A percentile compares a stretch with the other conserved stretches of the same genome.
phyloP scores from a whole-genome alignment of 768 basidiomycete species.

The Boletus tylopilopsis region DNA sequence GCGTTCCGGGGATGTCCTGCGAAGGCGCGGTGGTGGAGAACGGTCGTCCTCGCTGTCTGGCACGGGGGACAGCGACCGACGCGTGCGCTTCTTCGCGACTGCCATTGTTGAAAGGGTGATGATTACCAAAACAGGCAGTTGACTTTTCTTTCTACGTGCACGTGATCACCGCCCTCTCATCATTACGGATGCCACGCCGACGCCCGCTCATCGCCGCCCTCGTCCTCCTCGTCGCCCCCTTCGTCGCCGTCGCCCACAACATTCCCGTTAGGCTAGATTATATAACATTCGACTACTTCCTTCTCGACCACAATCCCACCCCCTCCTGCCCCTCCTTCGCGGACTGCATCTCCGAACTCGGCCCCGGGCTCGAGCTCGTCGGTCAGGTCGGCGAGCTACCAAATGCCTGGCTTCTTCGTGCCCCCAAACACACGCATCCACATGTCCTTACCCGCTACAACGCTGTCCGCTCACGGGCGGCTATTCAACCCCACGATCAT shows the following conservation, averaged over 20 bases:
- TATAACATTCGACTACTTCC: conserved; percentile 77
- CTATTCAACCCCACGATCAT: conserved; percentile 34
- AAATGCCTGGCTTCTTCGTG: conserved; percentile 81
- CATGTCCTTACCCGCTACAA: conserved; percentile 48
- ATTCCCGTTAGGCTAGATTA: conserved; percentile 44
- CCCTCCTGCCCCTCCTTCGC: conserved; percentile 50
- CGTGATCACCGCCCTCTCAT: conserved; percentile 7
- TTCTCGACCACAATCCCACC: conserved; percentile 59
- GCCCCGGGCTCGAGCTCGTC: conserved; percentile 82
- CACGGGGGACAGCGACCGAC: conserved; percentile 17
- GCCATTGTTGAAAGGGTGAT: conserved; percentile 14
- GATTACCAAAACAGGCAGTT: background rate
- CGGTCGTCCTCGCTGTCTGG: conserved; percentile 18
- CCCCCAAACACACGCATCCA: conserved; percentile 31
- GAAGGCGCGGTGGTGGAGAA: conserved; percentile 6
- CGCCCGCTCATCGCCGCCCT: conserved; percentile 6
- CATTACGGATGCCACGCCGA: conserved; percentile 13
- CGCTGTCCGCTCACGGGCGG: conserved; percentile 34
- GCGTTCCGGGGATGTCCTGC: conserved; percentile 3
- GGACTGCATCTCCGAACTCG: conserved; percentile 57
- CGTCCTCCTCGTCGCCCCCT: conserved; percentile 8
- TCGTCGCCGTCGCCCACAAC: conserved; percentile 1
- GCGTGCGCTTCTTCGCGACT: conserved; percentile 23
- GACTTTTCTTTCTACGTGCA: background rate
- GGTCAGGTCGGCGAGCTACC: conserved; percentile 82